Conservation (phyloP, 2,329 filamentous ascomycete species). For the Pseudofabraea citricarpa region DNA sequence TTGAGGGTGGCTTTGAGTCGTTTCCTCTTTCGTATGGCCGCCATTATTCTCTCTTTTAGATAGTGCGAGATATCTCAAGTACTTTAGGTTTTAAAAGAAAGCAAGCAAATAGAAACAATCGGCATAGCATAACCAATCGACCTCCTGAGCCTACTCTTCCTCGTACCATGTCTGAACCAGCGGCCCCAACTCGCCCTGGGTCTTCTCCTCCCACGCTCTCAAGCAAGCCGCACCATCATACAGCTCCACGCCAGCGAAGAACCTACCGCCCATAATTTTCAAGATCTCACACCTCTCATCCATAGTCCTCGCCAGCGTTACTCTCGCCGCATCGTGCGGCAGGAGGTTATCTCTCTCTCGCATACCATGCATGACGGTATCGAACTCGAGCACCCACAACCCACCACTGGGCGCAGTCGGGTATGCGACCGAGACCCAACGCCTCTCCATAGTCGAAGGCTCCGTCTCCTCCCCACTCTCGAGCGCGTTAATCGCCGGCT, state of each 20-base stretch:
- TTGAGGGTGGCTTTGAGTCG: no score
- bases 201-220: conserved; percentile 9
- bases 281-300: conserved; percentile 10
- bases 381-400: conserved; percentile 9
- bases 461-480: conserved; percentile 10
- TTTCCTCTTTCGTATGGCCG: no score
- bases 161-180: no score
- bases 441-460: conserved; percentile 7
- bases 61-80: no score
- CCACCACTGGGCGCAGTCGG: conserved; percentile 2
- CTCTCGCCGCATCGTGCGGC: conserved; percentile 3
- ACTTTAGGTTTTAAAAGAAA: no score
- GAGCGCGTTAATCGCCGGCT: conserved; percentile 9
- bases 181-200: no score
- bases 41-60: no score
- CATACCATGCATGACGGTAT: conserved; percentile 7
- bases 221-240: conserved; percentile 10
- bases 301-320: conserved; percentile 11
- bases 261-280: conserved; percentile 5
- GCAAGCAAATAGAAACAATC: no score
- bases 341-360: conserved; percentile 8
- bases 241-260: conserved; percentile 5
- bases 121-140: no score
- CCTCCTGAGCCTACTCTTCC: no score
- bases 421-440: conserved; percentile 6